Evolutionary conservation across 2,329 filamentous ascomycete genomes (phyloP).

Genomic region (Nigrospora sphaerica): DNA sequence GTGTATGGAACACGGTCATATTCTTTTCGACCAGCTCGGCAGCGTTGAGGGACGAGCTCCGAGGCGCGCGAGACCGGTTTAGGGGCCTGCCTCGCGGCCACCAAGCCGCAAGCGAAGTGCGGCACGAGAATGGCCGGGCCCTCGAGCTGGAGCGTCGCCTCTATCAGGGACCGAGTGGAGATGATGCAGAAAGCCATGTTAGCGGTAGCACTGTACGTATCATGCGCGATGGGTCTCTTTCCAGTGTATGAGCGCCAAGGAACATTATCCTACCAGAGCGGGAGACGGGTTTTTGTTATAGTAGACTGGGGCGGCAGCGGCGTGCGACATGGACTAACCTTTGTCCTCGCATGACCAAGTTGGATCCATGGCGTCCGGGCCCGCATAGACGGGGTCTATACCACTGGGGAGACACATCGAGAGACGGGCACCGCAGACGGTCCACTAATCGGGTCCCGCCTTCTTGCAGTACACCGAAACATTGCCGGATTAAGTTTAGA

Average conservation of each 20-base stretch:
- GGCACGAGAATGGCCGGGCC: conserved; percentile 15
- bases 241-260: conserved; percentile 3
- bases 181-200: conserved; percentile 11
- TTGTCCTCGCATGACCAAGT: too few species aligned
- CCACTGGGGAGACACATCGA: too few species aligned
- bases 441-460: too few species aligned
- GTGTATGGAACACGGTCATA: conserved; percentile 74
- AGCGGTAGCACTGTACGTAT: conserved; percentile 14
- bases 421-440: too few species aligned
- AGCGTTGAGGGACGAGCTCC: conserved; percentile 27
- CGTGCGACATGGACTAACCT: too few species aligned
- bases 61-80: conserved; percentile 8
- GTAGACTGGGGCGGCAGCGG: too few species aligned
- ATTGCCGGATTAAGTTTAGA: too few species aligned
- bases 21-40: conserved; percentile 60
- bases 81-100: conserved; percentile 19
- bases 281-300: too few species aligned
- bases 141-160: conserved; percentile 13
- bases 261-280: not conserved
- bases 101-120: conserved; percentile 15
- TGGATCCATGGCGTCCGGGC: too few species aligned
- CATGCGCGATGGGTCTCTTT: conserved; percentile 13
- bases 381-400: too few species aligned
- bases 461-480: too few species aligned
- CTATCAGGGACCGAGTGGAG: conserved; percentile 1